Base-by-base conservation (phyloP, 129 eudicot species). In the Pulicaria dysenterica region DNA sequence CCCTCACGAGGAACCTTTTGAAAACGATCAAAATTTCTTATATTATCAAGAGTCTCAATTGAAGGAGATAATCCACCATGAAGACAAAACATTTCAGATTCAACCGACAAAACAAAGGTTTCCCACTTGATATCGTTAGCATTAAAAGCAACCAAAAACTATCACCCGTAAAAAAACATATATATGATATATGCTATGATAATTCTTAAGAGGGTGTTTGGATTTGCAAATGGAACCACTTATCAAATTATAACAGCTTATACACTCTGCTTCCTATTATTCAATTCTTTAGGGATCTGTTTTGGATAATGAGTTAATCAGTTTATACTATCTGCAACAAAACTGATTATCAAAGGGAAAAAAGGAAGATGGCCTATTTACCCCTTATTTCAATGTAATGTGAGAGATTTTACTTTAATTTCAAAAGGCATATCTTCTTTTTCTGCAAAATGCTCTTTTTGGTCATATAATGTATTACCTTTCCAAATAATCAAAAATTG, bases 11-110 rank as follows among this genome's bases (percentile, higher is more conserved):
- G n/a, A n/a, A n/a, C n/a, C n/a, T n/a, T n/a, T n/a, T n/a, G n/a
- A n/a, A n/a, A n/a, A n/a, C n/a, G n/a, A n/a, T n/a, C n/a, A n/a
- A n/a, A n/a, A n/a, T n/a, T n/a, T n/a, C n/a, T n/a, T n/a, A n/a
- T n/a, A n/a, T n/a, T n/a, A n/a, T n/a, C n/a, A n/a, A n/a, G n/a
- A n/a, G n/a, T n/a, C n/a, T n/a, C n/a, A n/a, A n/a, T n/a, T n/a
- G n/a, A n/a, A n/a, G n/a, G n/a, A n/a, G n/a, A n/a, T n/a, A n/a
- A n/a, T n/a, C n/a, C n/a, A n/a, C n/a, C n/a, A n/a, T n/a, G n/a
- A n/a, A n/a, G n/a, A n/a, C 97, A 91, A 81, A 87, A 91, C 47
- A 90, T 87, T 81, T 90, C 96, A 4, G 96, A 90, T 67, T 90
- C 96, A 47, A 90, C 96, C 96, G 87, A 64, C 1, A 67, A 50